Evolutionary conservation across 129 eudicot genomes (phyloP).

Genomic region (Calendula officinalis): DNA sequence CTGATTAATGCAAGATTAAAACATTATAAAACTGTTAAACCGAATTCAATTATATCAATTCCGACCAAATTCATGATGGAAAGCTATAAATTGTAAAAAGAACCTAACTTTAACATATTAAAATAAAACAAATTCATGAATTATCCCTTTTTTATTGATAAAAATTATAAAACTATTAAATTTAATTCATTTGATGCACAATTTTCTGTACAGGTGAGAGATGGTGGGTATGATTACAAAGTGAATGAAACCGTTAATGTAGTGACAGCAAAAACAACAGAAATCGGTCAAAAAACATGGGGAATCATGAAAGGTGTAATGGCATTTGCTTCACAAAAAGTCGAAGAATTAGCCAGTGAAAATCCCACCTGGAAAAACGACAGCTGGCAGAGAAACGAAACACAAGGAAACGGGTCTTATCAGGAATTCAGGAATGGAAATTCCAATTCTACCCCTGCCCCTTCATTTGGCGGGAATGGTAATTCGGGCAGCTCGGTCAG

Average conservation of each 20-base stretch:
- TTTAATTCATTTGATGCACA: background rate
- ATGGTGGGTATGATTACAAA: slow-evolving; percentile 86
- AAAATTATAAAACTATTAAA: background rate
- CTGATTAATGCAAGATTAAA: background rate
- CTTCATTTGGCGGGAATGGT: slow-evolving; percentile 39
- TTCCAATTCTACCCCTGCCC: slow-evolving; percentile 14
- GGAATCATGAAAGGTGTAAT: slow-evolving; percentile 92
- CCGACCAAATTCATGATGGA: too few species aligned
- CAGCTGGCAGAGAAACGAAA: slow-evolving; percentile 54
- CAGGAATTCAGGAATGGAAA: slow-evolving; percentile 52
- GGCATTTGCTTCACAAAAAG: slow-evolving; percentile 95
- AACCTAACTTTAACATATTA: too few species aligned
- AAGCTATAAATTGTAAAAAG: too few species aligned
- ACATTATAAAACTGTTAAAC: too few species aligned
- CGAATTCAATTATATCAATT: too few species aligned
- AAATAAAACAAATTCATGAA: too few species aligned
- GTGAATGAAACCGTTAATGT: slow-evolving; percentile 91
- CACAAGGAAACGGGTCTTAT: slow-evolving; percentile 50
- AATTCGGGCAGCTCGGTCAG: slow-evolving; percentile 45
- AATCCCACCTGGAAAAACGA: slow-evolving; percentile 44
- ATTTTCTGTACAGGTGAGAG: slow-evolving; percentile 62
- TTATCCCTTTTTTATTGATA: slow-evolving; percentile 1
- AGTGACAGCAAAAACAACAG: slow-evolving; percentile 82
- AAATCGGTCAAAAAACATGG: slow-evolving; percentile 95
- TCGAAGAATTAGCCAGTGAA: slow-evolving; percentile 77